Evolutionary conservation across 2,329 filamentous ascomycete genomes (phyloP), one percentile per base, ranked within the genome.

Genomic region (Fusarium graminum): DNA sequence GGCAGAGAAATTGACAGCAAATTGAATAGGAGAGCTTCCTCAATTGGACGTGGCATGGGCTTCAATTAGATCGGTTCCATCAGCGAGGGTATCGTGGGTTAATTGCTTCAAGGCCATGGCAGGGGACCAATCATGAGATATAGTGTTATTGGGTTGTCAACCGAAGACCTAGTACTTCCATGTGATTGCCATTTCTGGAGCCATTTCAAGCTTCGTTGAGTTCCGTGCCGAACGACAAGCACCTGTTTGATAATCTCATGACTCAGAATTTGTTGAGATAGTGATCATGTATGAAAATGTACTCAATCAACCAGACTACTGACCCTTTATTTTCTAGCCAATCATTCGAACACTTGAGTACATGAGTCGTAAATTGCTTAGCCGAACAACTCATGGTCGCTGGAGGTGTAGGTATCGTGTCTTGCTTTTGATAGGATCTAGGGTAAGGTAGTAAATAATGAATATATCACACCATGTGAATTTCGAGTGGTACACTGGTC

Each of bases 71-170:
- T 62, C 34, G 34, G 59, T 16, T 16, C 46, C 14, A 29, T 67
- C 40, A 52, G 50, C 32, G 22, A 67, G 19, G 32, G n/a, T 34
- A 41, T 66, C 51, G 53, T 71, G 65, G 63, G 44, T 60, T 52
- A 43, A 55, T 52, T 62, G 41, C 19, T 52, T 19, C 28, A 36
- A 63, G 49, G 49, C 68, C 53, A 40, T 59, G 42, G 34, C 60
- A 61, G 55, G 68, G 63, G 41, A 66, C 59, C n/a, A 39, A 66
- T 67, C 25, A 38, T 25, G 29, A 44, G 32, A 49, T 47, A 50
- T 32, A 42, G 38, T 46, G 43, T 42, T 42, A 56, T 44, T 49
- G 42, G 47, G 19, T 19, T 34, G 25, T 32, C 32, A 65, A 46
- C 22, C 58, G 40, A 22, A 38, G 13, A 29, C 44, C 30, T 22